Base-by-base conservation (phyloP, 1,139 yeast genomes). In the Zygoascus meyerae region DNA sequence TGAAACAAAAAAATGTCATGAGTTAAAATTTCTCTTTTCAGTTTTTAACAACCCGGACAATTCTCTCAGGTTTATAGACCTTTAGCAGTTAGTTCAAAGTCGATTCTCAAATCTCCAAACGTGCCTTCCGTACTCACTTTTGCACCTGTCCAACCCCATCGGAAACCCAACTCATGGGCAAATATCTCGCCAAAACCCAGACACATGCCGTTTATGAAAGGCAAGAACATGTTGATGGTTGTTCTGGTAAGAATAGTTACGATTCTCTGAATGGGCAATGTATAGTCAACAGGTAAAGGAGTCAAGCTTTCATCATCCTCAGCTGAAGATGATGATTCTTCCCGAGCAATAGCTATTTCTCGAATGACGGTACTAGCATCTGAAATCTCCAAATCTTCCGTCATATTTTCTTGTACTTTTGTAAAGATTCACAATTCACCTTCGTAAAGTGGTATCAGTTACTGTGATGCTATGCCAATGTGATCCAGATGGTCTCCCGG, bases 121-220 rank as follows among this genome's bases (percentile, higher is more conserved):
- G n/a, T n/a, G n/a, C n/a, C 11, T 26, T 11, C 28, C 5, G 2
- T 21, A 40, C 45, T 34, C 43, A 84, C 84, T 56, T 74, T 72
- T 10, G 95, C 94, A 3, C 92, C 90, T 7, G 74, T 62, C 87
- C 94, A 86, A 41, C 85, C 80, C 69, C 79, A 83, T 48, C 75
- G 73, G 71, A 85, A 85, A 8, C 96, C 95, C 42, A 90, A 70
- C 62, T 92, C 97, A 63, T 90, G 97, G 12, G 97, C 98, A 55
- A 86, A 72, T 18, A 92, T 83, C 68, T 92, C 98, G 1, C 98
- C 98, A 65, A 90, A 87, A 0, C 98, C 98, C 51, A 92, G 75
- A 95, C 90, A 90, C 70, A 92, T 72, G 9, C 98, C 98, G 62
- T 92, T 92, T 53, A 92, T 72, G 60, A 92, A 89, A 2, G 98